These are phyloP conservation scores for Suhomyces panamericanus DNA, from an alignment of 1,139 yeast genomes.

Conservation along the genomic window DNA sequence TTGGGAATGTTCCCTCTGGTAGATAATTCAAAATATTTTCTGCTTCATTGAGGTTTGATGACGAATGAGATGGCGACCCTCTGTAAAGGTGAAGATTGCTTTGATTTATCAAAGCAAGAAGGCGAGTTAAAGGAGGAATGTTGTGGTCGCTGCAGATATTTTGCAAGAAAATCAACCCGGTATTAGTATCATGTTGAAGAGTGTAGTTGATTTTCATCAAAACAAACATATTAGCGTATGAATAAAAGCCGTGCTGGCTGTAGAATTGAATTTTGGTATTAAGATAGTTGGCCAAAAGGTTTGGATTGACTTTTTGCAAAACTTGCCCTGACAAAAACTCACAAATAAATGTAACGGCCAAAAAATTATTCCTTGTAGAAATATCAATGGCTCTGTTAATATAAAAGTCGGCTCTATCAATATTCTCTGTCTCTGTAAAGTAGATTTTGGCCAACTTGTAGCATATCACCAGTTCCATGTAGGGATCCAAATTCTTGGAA, in stretches of 20 bases:
- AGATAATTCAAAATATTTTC: slow-evolving; percentile 7
- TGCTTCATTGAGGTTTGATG: slow-evolving; percentile 17
- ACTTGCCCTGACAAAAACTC: slow-evolving; percentile 39
- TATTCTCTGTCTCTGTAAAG: slow-evolving; percentile 41
- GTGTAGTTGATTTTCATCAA: slow-evolving; percentile 31
- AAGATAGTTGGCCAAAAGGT: slow-evolving; percentile 30
- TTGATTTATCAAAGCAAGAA: slow-evolving; percentile 24
- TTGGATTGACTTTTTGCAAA: slow-evolving; percentile 25
- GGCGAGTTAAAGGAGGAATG: slow-evolving; percentile 20
- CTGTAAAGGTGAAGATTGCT: slow-evolving; percentile 28
- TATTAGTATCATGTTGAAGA: slow-evolving; percentile 24
- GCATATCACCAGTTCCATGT: slow-evolving; percentile 31
- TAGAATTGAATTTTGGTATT: slow-evolving; percentile 26
- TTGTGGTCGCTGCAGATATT: slow-evolving; percentile 16
- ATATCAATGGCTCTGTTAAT: slow-evolving; percentile 39
- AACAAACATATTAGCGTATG: slow-evolving; percentile 25
- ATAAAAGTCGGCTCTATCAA: slow-evolving; percentile 41
- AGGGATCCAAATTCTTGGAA: slow-evolving; percentile 27
- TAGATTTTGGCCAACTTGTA: slow-evolving; percentile 39
- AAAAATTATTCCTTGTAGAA: slow-evolving; percentile 30
- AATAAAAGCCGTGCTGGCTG: slow-evolving; percentile 14
- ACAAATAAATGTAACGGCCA: slow-evolving; percentile 24
- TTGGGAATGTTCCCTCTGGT: slow-evolving; percentile 16
- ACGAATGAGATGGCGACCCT: slow-evolving; percentile 28
- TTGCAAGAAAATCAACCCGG: slow-evolving; percentile 29